Percentiles rank a stretch among this genome's conserved stretches.
Evolutionary conservation across 345 rosid species (phyloP).

Genomic region (Adansonia digitata): DNA sequence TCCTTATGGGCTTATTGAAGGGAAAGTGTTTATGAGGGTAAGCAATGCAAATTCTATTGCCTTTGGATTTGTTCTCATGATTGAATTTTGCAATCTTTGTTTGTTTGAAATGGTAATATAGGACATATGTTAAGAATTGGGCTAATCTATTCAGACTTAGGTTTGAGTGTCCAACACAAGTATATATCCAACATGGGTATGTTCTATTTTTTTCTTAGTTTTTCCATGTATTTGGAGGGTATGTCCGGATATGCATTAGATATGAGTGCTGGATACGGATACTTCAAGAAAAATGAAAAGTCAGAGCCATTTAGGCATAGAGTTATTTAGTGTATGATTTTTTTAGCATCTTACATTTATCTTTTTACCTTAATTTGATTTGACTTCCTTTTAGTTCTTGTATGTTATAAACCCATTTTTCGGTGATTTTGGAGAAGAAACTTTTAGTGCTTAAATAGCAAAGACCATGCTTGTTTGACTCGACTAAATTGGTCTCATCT

Average conservation of each 20-base stretch:
- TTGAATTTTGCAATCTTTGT: background rate
- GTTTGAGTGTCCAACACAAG: no score
- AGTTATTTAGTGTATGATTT: background rate
- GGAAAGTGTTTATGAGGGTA: constrained; percentile 68
- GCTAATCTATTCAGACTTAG: no score
- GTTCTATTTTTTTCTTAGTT: no score
- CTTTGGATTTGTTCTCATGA: background rate
- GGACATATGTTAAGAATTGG: background rate
- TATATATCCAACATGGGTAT: no score
- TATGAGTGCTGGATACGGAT: no score
- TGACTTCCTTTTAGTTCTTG: background rate
- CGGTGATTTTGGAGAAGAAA: background rate
- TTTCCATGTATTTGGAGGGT: no score
- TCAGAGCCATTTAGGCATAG: no score
- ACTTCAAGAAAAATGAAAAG: no score
- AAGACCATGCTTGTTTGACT: background rate
- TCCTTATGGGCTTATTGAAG: constrained; percentile 75
- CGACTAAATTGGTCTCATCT: background rate
- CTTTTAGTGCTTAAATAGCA: background rate
- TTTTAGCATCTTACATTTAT: background rate
- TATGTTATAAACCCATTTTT: background rate
- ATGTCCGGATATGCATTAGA: no score
- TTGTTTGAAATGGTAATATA: background rate
- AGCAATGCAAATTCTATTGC: background rate
- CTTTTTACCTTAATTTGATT: background rate